Evolutionary conservation across 108 stramenopile genomes (phyloP).

Genomic region (Cyclostephanos tholiformis): DNA sequence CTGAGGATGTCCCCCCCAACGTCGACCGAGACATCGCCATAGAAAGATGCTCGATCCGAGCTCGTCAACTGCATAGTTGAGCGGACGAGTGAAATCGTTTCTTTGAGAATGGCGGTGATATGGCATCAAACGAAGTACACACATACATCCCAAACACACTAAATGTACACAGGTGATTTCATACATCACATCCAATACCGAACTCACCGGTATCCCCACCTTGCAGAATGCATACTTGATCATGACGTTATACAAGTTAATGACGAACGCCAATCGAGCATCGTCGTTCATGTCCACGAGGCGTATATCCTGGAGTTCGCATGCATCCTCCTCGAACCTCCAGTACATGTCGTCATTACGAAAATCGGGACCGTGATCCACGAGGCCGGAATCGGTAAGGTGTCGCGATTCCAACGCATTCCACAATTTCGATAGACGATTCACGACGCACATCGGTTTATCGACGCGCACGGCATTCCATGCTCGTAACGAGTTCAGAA

Average conservation of each 20-base stretch:
- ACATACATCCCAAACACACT: neutral
- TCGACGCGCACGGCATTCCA: constrained; percentile 38
- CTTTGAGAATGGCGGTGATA: too few species aligned
- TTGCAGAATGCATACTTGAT: constrained; percentile 75
- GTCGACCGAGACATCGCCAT: constrained; percentile 47
- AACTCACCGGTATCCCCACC: constrained; percentile 47
- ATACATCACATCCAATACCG: too few species aligned
- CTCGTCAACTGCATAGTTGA: neutral
- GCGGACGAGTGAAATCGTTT: too few species aligned
- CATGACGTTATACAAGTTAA: constrained; percentile 83
- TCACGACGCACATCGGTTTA: constrained; percentile 42
- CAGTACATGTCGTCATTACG: constrained; percentile 31
- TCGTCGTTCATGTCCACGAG: constrained; percentile 40
- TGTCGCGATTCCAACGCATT: constrained; percentile 34
- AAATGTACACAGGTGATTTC: too few species aligned
- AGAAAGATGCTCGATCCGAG: constrained; percentile 37
- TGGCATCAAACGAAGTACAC: neutral
- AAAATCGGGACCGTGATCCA: constrained; percentile 41
- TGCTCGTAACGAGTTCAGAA: constrained; percentile 60
- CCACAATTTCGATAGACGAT: constrained; percentile 30
- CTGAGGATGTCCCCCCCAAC: constrained; percentile 46
- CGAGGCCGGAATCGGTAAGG: neutral
- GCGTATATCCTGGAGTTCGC: constrained; percentile 57
- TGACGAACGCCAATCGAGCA: constrained; percentile 50
- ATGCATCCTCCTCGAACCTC: constrained; percentile 65